Evolutionary conservation across 2,329 filamentous ascomycete genomes (phyloP), one percentile per base, ranked within the genome.

Genomic region (Aureobasidium musti): DNA sequence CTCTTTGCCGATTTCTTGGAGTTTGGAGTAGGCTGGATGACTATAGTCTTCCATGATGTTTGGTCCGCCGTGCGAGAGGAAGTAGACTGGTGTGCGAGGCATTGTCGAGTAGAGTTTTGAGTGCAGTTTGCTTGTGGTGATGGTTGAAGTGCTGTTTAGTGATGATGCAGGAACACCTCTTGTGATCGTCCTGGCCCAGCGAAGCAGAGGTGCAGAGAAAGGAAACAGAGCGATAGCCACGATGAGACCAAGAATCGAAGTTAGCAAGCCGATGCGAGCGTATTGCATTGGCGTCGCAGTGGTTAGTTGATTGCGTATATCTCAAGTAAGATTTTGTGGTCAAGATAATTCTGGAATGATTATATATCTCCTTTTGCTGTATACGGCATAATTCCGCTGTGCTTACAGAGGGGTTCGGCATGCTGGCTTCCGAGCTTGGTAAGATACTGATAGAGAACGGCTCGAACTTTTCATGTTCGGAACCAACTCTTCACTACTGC

Each of bases 1-100:
- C 72, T 92, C 89, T 8, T 76, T 81, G 49, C 90, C 90, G 63
- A 91, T 87, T 28, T 81, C 75, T 70, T 88, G 83, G 5, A 92
- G 83, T 65, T 88, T 80, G 4, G 80, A 74, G 72, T 89, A 91
- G 11, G 86, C 90, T 1, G 88, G 87, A 73, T 92, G 90, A 0
- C 85, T 74, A 4, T 80, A 84, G n/a, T 90, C 50, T 57, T 65
- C 61, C 81, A 90, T 89, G 41, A 90, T 82, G 70, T 82, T 86
- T 4, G 89, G 89, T 77, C 80, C 82, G 17, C 81, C 75, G 63
- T 77, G 75, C 66, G 81, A 81, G 35, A 85, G 73, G 70, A 85
- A 85, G 69, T 84, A 85, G 59, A 84, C 77, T 13, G 82, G 83
- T 13, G 81, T 84, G 41, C 73, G 73, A 17, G 68, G 52, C 71